Evolutionary conservation across 352 stramenopile genomes (phyloP).

Genomic region (Phytophthora pluvialis): DNA sequence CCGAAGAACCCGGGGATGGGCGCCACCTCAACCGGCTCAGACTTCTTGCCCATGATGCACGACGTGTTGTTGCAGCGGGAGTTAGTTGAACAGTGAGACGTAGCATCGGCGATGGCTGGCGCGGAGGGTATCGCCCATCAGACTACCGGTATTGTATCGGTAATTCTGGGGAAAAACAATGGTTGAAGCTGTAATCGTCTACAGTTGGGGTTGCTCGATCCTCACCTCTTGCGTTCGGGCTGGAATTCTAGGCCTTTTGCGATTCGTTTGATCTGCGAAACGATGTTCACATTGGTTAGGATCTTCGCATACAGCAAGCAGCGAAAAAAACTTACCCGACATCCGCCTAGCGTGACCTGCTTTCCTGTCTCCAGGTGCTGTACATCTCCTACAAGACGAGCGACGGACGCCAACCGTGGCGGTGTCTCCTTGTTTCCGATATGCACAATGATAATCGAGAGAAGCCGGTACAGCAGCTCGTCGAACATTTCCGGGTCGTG

Average conservation of each 20-base stretch:
- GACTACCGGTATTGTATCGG: constrained; percentile 5
- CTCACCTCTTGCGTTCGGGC: constrained; percentile 33
- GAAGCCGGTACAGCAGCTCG: constrained; percentile 66
- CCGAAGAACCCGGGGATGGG: constrained; percentile 83
- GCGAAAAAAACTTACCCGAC: constrained; percentile 50
- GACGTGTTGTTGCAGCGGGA: background rate
- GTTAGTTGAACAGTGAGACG: constrained; percentile 9
- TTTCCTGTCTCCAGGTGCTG: constrained; percentile 63
- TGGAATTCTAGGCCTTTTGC: constrained; percentile 49
- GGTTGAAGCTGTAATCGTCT: no score
- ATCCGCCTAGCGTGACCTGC: constrained; percentile 70
- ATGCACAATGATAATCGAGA: constrained; percentile 58
- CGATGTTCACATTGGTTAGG: background rate
- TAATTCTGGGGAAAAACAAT: constrained; percentile 2
- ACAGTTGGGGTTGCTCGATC: background rate
- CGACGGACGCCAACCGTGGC: constrained; percentile 64
- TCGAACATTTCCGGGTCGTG: constrained; percentile 66
- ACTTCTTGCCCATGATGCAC: constrained; percentile 36
- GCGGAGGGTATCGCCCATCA: background rate
- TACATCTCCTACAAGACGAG: constrained; percentile 52
- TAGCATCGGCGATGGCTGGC: constrained; percentile 7
- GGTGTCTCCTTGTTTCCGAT: constrained; percentile 66
- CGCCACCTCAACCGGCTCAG: constrained; percentile 43
- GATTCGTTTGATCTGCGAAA: constrained; percentile 41
- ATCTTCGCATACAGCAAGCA: background rate